Evolutionary conservation across 352 stramenopile genomes (phyloP), one percentile per base, ranked within the genome.

Genomic region (Globisporangium recalcitrans): DNA sequence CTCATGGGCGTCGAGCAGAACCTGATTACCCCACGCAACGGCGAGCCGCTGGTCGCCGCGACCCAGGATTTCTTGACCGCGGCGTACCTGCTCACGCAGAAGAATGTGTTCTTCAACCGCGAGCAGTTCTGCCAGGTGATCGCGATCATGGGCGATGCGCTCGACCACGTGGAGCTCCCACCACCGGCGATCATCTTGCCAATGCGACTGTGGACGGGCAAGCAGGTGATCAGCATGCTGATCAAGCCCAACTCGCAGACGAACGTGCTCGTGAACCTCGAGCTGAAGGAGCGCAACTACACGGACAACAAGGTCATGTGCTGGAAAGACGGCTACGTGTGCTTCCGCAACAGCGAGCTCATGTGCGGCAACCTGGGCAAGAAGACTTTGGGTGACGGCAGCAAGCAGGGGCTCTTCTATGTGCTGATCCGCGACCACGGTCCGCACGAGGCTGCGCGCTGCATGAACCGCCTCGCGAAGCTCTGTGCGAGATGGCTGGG

Each of bases 11-110:
- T 99, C 42, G 88, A 97, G 63, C 79, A 98, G 60, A 99, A 99
- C 71, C 69, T 99, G 40, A 97, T 98, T 31, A 99, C 97, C 21
- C 97, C 97, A 7, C 88, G 97, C 10, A 99, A 99, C 65, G 97
- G 97, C 31, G 97, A 99, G 73, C 97, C 97, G 19, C 71, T 99
- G 16, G 97, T 99, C 40, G 97, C 97, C 3, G 96, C 96, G 2
- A 99, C 93, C 47, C 97, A 99, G 78, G 97, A 99, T 90, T 99
- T 99, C 75, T 79, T 99, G n/a, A 99, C 97, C 7, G 96, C 95
- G 1, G 76, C 96, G 22, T 99, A 99, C 74, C 67, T 99, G 46
- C 77, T 99, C 52, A 99, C 97, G 7, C 97, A 99, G 68, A 97
- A 96, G 66, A 98, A 99, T 77, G 81, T 98, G 49, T 99, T 99